A percentile compares a stretch with the other conserved stretches of the same genome.
Evolutionary conservation across 768 basidiomycete genomes (phyloP).

Genomic region (Austroboletus eburneus): DNA sequence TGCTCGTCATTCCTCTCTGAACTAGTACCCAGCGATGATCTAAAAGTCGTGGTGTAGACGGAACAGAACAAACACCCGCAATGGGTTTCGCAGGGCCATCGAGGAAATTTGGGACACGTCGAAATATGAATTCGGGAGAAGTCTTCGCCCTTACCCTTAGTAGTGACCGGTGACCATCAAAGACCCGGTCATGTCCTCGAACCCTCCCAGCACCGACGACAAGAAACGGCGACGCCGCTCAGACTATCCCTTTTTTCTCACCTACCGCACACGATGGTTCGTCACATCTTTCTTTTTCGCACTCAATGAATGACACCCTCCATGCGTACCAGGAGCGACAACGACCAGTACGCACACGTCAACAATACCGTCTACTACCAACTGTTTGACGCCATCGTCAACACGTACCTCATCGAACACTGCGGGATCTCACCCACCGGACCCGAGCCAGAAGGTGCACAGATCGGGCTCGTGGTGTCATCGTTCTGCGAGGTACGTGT

Average conservation of each 20-base stretch:
- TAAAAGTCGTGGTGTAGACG: no score
- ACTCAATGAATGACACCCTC: no score
- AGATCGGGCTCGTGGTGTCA: slow-evolving; percentile 75
- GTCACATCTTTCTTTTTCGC: slow-evolving; percentile 6
- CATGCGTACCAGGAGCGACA: slow-evolving; percentile 56
- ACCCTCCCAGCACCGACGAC: slow-evolving; percentile 3
- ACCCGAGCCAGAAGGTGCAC: slow-evolving; percentile 29
- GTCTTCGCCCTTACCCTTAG: no score
- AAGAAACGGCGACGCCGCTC: slow-evolving; percentile 40
- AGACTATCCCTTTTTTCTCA: slow-evolving; percentile 58
- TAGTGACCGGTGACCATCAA: no score
- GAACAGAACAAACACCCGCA: no score
- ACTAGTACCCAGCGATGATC: no score
- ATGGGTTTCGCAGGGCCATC: no score
- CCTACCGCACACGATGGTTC: slow-evolving; percentile 70
- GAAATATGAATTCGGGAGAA: no score
- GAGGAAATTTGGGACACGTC: background rate
- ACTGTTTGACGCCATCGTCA: slow-evolving; percentile 78
- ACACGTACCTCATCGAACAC: slow-evolving; percentile 67
- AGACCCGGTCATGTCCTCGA: background rate
- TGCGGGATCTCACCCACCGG: slow-evolving; percentile 53
- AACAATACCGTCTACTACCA: slow-evolving; percentile 83
- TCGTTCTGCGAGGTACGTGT: slow-evolving; percentile 61
- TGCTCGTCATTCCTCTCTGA: no score
- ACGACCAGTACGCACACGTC: slow-evolving; percentile 80